Evolutionary conservation across 192 early-diverging fungal genomes (phyloP).

Genomic region (Backusella sp.): DNA sequence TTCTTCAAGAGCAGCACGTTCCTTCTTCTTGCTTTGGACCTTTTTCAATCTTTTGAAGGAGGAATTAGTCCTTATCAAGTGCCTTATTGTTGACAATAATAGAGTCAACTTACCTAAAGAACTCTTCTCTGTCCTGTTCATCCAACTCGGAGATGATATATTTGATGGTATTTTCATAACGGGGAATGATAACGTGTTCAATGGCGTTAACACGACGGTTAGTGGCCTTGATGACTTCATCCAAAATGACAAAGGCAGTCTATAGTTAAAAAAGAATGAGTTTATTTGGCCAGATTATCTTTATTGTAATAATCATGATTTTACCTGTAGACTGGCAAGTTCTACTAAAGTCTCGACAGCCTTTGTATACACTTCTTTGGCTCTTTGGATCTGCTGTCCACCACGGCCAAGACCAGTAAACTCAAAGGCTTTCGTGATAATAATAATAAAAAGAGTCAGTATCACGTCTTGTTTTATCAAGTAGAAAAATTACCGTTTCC

Average conservation of each 20-base stretch:
- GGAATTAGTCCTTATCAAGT: too few relatives aligned
- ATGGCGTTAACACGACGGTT: slow-evolving; percentile 99
- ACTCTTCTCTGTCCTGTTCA: slow-evolving; percentile 98
- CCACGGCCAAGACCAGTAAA: slow-evolving; percentile 98
- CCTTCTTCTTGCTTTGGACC: slow-evolving; percentile 99
- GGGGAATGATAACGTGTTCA: slow-evolving; percentile 98
- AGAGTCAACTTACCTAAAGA: slow-evolving; percentile 66
- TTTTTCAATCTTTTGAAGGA: slow-evolving; percentile 78
- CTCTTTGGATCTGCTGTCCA: slow-evolving; percentile 95
- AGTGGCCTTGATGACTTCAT: slow-evolving; percentile 99
- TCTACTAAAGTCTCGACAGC: slow-evolving; percentile 96
- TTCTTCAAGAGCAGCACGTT: slow-evolving; percentile 58
- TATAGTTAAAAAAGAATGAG: slow-evolving; percentile 26
- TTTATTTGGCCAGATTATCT: too few relatives aligned
- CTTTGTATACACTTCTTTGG: slow-evolving; percentile 91
- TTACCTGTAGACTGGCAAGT: slow-evolving; percentile 91
- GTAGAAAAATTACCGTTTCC: slow-evolving; percentile 65
- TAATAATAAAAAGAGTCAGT: not conserved
- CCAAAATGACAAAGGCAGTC: slow-evolving; percentile 98
- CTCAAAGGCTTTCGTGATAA: slow-evolving; percentile 72
- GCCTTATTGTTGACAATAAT: too few relatives aligned
- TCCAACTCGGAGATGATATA: slow-evolving; percentile 97
- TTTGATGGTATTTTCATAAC: slow-evolving; percentile 97
- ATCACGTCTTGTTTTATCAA: not conserved
- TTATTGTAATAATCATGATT: not conserved